Percentiles rank a stretch among this genome's conserved stretches.
Evolutionary conservation across 257 asterid species (phyloP).

Genomic region (Agastache rugosa): DNA sequence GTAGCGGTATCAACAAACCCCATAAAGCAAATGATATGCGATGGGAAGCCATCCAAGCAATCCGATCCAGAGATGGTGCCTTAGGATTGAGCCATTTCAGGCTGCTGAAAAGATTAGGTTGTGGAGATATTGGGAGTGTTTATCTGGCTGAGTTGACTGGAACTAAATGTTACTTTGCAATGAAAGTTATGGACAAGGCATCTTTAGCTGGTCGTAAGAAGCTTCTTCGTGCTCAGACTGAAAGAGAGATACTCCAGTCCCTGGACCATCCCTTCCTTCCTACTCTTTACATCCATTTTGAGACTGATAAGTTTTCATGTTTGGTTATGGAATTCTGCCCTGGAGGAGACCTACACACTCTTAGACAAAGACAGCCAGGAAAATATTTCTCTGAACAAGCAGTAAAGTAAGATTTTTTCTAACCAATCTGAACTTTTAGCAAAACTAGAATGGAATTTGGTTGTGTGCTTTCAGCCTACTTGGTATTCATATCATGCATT

Average conservation of each 20-base stretch:
- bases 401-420: constrained; percentile 55
- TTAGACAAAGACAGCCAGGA: constrained; percentile 60
- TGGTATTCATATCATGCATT: constrained; percentile 14
- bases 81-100: constrained; percentile 60
- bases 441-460: constrained; percentile 1
- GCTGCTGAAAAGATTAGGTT: constrained; percentile 58
- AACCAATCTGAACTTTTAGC: constrained; percentile 17
- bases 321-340: constrained; percentile 65
- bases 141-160: constrained; percentile 61
- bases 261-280: constrained; percentile 69
- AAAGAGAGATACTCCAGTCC: constrained; percentile 58
- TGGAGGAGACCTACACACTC: constrained; percentile 61
- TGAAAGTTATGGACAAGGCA: constrained; percentile 64
- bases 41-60: constrained; percentile 60
- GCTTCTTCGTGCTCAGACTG: constrained; percentile 66
- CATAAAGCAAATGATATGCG: constrained; percentile 56
- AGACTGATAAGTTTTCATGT: constrained; percentile 58
- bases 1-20: constrained; percentile 59
- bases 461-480: background rate
- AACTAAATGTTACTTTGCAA: constrained; percentile 55
- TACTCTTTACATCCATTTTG: constrained; percentile 53
- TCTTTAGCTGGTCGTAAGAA: constrained; percentile 57
- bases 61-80: constrained; percentile 48
- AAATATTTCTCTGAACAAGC: constrained; percentile 63
- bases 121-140: constrained; percentile 68